Conservation (phyloP, 2,329 filamentous ascomycete genomes). For the Fusarium lyarnte region DNA sequence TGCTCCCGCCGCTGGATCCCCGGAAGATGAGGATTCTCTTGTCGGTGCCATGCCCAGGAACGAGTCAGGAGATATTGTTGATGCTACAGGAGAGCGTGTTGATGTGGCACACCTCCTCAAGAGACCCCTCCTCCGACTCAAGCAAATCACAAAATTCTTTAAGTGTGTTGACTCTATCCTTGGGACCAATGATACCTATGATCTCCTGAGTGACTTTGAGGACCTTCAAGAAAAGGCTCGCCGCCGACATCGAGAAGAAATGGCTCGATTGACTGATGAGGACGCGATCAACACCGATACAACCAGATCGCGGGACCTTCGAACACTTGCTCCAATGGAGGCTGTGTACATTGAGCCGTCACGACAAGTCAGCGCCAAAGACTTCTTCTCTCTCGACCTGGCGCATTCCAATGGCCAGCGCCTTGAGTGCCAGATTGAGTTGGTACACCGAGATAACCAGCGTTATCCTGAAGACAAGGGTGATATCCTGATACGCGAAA, state of each 20-base stretch:
- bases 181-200: constrained; percentile 57
- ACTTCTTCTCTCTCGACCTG: constrained; percentile 87
- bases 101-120: constrained; percentile 95
- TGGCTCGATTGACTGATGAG: constrained; percentile 81
- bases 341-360: constrained; percentile 77
- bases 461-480: constrained; percentile 73
- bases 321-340: constrained; percentile 76
- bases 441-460: constrained; percentile 84
- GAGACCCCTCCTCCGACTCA: constrained; percentile 85
- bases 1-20: constrained; percentile 68
- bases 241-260: constrained; percentile 69
- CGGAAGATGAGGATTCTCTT: constrained; percentile 69
- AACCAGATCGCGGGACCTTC: constrained; percentile 80
- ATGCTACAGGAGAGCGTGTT: constrained; percentile 85
- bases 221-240: constrained; percentile 80
- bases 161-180: constrained; percentile 70
- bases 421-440: constrained; percentile 87
- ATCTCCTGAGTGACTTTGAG: constrained; percentile 66
- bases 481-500: constrained; percentile 91
- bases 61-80: constrained; percentile 71
- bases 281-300: constrained; percentile 86
- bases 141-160: constrained; percentile 86
- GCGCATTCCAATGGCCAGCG: constrained; percentile 90
- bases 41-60: constrained; percentile 69
- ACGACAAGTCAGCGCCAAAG: constrained; percentile 87